Base-by-base conservation (phyloP, 805 yeast genomes). In the Yamadazyma insecticola region DNA sequence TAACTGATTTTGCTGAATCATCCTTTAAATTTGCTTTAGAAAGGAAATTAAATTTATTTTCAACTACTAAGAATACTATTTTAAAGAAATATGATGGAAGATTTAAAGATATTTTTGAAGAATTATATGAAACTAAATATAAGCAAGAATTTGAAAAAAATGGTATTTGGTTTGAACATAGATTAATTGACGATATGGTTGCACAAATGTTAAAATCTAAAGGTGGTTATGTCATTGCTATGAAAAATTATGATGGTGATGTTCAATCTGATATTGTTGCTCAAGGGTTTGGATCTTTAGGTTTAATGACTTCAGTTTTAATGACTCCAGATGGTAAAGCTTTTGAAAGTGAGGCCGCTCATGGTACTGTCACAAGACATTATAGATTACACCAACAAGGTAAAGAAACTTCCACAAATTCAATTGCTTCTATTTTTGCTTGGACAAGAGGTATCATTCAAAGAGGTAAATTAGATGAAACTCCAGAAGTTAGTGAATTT, bases 201-300 rank as follows among this genome's bases (percentile, higher is more conserved):
- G 97, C 97, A 14, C 97, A 90, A 70, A 89, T 90, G 97, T 69
- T 90, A 58, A 90, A 90, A 70, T 86, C 96, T 27, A 78, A 76
- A 54, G 97, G 97, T 51, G 97, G 97, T 5, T 90, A 71, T 60
- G 82, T 90, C 50, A 85, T 90, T 63, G 97, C 97, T 28, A 76
- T 90, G 82, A 90, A 90, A 72, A 90, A 90, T 70, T 90, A 90
- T 64, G 97, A 90, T 59, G 97, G 97, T 60, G 97, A 90, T 57
- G 97, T 90, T 35, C 89, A 88, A 66, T 81, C 94, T 11, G 97
- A 90, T 60, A 83, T 90, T 52, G 96, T 90, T 36, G 97, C 97
- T 18, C 97, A 90, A 66, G 97, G 97, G 22, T 90, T 90, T 50
- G 97, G 97, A 22, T 89, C 97, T 13, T 72, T 90, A 45, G 97